A percentile compares a stretch with the other conserved stretches of the same genome.
These are phyloP conservation scores for Candida stauntonica DNA, from an alignment of 805 yeast species.

Conservation along the genomic window DNA sequence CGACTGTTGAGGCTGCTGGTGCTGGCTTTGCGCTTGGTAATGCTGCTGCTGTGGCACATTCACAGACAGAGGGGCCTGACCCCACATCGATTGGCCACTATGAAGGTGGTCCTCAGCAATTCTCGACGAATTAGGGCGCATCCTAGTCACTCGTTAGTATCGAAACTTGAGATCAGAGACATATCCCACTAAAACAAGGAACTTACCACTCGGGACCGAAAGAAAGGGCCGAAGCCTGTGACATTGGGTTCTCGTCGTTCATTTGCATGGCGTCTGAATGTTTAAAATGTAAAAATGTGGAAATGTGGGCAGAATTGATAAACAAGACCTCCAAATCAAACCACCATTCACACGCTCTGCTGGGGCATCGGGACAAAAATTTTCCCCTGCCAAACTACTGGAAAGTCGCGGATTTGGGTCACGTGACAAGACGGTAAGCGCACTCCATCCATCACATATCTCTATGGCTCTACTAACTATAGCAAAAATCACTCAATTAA, in stretches of 20 bases:
- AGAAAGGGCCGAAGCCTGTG: conserved; percentile 9
- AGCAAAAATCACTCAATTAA: too few species aligned
- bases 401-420: too few species aligned
- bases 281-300: too few species aligned
- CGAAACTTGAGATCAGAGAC: background rate
- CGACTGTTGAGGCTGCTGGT: conserved; percentile 28
- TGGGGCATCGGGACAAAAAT: too few species aligned
- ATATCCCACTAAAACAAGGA: background rate
- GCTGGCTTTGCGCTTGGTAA: too few species aligned
- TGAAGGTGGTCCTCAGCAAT: conserved; percentile 1
- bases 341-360: too few species aligned
- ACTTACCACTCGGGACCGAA: conserved; percentile 18
- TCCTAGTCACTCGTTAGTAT: conserved; percentile 18
- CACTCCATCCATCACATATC: background rate
- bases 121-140: conserved; percentile 29
- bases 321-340: too few species aligned
- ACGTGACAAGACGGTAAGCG: too few species aligned
- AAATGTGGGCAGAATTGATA: too few species aligned
- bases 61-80: background rate
- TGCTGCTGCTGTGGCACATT: too few species aligned
- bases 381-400: too few species aligned
- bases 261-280: conserved; percentile 6
- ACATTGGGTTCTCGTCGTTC: conserved; percentile 5
- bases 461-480: too few species aligned
- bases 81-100: conserved; percentile 3